Conservation (phyloP, 179 eudicot species). For the Sideroxylon spinosum region DNA sequence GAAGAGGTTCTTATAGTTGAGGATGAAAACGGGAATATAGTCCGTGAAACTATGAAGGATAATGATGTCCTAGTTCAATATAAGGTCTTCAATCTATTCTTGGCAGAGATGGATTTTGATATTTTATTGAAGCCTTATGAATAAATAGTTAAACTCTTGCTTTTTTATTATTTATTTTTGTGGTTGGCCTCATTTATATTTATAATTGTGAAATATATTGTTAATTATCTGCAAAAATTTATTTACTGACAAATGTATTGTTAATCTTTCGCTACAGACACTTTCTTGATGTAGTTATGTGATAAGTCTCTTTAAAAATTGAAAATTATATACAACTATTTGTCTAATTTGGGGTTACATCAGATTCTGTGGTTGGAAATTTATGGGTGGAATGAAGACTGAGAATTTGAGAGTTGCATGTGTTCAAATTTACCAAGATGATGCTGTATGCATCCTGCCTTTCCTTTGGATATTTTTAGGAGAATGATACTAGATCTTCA, state of each 20-base stretch:
- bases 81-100: constrained; percentile 48
- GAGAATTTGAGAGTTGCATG: not conserved
- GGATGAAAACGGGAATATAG: constrained; percentile 99
- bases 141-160: not conserved
- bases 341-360: not conserved
- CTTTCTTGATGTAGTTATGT: not conserved
- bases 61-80: constrained; percentile 98
- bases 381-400: not conserved
- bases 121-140: not conserved
- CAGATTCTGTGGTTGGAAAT: not conserved
- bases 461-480: not conserved
- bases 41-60: constrained; percentile 99
- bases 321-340: not conserved
- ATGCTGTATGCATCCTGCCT: not conserved
- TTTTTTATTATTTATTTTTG: not conserved
- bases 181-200: not conserved
- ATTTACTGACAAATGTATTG: no score
- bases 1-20: constrained; percentile 99
- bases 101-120: not conserved
- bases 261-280: no score
- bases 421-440: not conserved
- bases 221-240: no score
- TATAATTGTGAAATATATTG: no score
- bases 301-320: not conserved
- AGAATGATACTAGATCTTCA: not conserved